Evolutionary conservation across 257 asterid species (phyloP).

Genomic region (Solanum verrucosum): DNA sequence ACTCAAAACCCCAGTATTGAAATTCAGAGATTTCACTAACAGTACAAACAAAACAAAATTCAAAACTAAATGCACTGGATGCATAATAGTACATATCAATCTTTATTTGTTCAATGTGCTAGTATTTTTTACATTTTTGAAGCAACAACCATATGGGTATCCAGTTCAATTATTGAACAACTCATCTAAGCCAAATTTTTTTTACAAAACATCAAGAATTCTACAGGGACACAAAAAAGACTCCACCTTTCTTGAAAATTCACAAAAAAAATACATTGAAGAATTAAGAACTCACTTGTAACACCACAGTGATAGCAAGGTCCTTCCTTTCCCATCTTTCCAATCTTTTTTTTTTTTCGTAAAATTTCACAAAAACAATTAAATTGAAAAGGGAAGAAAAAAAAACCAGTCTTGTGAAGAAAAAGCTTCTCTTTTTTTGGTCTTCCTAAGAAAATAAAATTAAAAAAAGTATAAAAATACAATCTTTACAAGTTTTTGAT

Average conservation of each 20-base stretch:
- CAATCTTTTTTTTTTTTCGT: constrained; percentile 10
- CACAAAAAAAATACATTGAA: constrained; percentile 1
- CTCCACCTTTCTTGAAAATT: constrained; percentile 1
- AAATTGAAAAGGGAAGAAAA: not conserved
- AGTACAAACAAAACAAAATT: constrained; percentile 3
- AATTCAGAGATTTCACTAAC: constrained; percentile 3
- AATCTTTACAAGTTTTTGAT: constrained; percentile 11
- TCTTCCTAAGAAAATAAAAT: constrained; percentile 2
- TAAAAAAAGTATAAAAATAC: constrained; percentile 5
- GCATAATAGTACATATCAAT: constrained; percentile 13
- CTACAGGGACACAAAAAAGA: constrained; percentile 7
- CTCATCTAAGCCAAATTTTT: constrained; percentile 1
- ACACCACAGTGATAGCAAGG: constrained; percentile 99
- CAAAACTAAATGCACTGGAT: not conserved
- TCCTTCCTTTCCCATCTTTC: constrained; percentile 88
- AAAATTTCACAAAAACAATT: constrained; percentile 13
- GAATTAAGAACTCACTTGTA: constrained; percentile 72
- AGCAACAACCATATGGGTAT: constrained; percentile 17
- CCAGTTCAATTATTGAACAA: constrained; percentile 17
- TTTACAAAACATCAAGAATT: constrained; percentile 2
- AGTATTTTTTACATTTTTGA: constrained; percentile 10
- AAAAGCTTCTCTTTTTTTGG: constrained; percentile 10
- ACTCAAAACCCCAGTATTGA: not conserved
- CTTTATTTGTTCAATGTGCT: constrained; percentile 20
- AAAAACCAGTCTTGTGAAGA: not conserved